Evolutionary conservation across 352 stramenopile species (phyloP), one percentile per base, ranked within the genome.

Genomic region (Pythium chondricola): DNA sequence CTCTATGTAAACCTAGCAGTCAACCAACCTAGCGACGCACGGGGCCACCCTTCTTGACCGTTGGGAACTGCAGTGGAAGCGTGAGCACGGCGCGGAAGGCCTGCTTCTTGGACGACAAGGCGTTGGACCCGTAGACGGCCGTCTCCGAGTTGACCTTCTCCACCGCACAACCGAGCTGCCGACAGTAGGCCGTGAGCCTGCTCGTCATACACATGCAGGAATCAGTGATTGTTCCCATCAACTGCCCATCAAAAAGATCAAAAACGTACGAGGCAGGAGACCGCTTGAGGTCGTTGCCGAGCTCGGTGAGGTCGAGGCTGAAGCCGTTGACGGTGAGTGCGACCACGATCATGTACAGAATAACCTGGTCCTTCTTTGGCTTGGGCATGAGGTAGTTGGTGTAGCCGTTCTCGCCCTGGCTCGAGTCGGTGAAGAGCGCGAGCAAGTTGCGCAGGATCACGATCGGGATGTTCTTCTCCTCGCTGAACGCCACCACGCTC

Each of bases 311-410:
- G 47, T 89, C 76, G 59, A 93, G 58, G 22, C 61, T 88, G 60
- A 88, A 93, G 37, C 54, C 60, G 58, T 85, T 87, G 18, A 88
- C 48, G 16, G 75, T 90, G 24, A 93, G 63, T 37, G 77, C 81
- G 18, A 89, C 63, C 35, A 85, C 73, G 20, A 93, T 58, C 57
- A 93, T 61, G 60, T 88, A 76, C 17, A 93, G 44, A 29, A 83
- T 67, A 38, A 90, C 62, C 67, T 93, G 88, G 60, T 93, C 81
- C 57, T 90, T 90, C 52, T 78, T 72, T 10, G 66, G 49, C 64
- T 93, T 93, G 33, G 81, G 70, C 58, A 88, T 74, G 26, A 83
- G 48, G 63, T 88, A 89, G 61, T 60, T 77, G 51, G 61, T 76
- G 58, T 75, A 58, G 26, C 81, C 78, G 44, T 62, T 77, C 24